Evolutionary conservation across 257 asterid species (phyloP), one percentile per base, ranked within the genome.

Genomic region (Gentiana macrophylla): DNA sequence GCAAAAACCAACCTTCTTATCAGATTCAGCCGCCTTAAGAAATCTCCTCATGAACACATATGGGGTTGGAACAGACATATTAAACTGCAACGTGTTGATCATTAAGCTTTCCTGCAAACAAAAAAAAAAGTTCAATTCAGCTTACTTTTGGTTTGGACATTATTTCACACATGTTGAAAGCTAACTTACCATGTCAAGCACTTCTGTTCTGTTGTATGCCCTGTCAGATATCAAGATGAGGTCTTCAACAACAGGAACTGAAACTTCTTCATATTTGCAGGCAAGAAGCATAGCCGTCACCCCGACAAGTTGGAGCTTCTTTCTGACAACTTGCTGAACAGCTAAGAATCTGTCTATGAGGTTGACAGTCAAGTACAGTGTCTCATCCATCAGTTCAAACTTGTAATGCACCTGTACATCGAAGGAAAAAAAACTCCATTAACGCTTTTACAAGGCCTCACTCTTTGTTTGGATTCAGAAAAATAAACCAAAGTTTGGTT

Each of bases 361-460:
- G 63, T 80, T 85, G 59, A 92, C 83, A 0, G 94, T 92, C 53
- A 92, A 62, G 32, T 85, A 92, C 44, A 92, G 49, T 3, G 97
- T 88, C 85, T 88, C 99, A 2, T 92, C 97, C 97, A 88, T 75
- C 74, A 92, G 77, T 50, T 92, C 97, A 58, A 92, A 92, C 78
- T 92, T 92, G 91, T 92, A 83, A 68, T 91, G 96, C 67, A 86
- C 98, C 95, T 89, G 57, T 45, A 43, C 61, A 59, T 36, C n/a
- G n/a, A 33, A 2, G 15, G 53, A 37, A 48, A 4, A 11, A n/a
- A n/a, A n/a, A n/a, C n/a, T n/a, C n/a, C n/a, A 35, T 4, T 49
- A 37, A 33, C 1, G 36, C 49, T 56, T 52, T 54, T 35, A 45
- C 57, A 37, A 65, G 62, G 6, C 60, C 50, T 15, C 12, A 15